phyloP scores from a whole-genome alignment of 2,329 filamentous ascomycete genomes.

The Fusarium sp. region DNA sequence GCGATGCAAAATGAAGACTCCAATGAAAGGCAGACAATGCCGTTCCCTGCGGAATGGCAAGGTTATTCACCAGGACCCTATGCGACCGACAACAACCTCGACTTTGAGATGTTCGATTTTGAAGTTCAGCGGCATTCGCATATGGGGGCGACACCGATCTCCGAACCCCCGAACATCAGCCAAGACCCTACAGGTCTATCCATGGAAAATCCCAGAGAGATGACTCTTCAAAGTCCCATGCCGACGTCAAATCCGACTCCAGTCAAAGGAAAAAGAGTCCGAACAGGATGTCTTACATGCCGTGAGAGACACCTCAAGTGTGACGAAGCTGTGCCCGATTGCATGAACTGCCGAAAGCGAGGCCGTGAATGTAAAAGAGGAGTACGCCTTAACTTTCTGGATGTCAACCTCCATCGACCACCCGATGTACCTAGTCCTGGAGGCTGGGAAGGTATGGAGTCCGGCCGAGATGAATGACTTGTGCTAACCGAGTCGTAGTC shows the following conservation, averaged over 20 bases:
- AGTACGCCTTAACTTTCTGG: conserved; percentile 90
- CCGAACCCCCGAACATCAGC: conserved; percentile 16
- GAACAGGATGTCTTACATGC: conserved; percentile 92
- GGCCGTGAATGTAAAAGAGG: conserved; percentile 87
- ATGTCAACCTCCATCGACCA: conserved; percentile 77
- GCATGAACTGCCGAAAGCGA: conserved; percentile 88
- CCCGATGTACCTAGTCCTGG: conserved; percentile 56
- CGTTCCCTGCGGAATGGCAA: conserved; percentile 24
- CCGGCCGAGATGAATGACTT: not conserved
- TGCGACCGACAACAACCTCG: conserved; percentile 1
- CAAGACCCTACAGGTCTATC: conserved; percentile 6
- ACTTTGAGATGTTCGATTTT: conserved; percentile 8
- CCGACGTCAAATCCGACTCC: conserved; percentile 18
- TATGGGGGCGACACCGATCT: conserved; percentile 2
- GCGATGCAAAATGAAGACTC: conserved; percentile 42
- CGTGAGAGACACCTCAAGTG: conserved; percentile 91
- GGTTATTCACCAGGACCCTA: conserved; percentile 17
- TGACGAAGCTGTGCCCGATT: conserved; percentile 75
- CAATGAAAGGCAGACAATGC: conserved; percentile 28
- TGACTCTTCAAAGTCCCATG: conserved; percentile 20
- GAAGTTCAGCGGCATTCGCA: conserved; percentile 13
- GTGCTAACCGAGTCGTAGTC: conserved; percentile 56
- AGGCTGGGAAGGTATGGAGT: conserved; percentile 42
- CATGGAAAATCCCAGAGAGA: conserved; percentile 18
- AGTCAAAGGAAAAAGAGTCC: conserved; percentile 74